A percentile compares a stretch with the other conserved stretches of the same genome.
These are phyloP conservation scores for Spizellomyces sp. DNA, from an alignment of 192 early-diverging fungal genomes.

Conservation along the genomic window DNA sequence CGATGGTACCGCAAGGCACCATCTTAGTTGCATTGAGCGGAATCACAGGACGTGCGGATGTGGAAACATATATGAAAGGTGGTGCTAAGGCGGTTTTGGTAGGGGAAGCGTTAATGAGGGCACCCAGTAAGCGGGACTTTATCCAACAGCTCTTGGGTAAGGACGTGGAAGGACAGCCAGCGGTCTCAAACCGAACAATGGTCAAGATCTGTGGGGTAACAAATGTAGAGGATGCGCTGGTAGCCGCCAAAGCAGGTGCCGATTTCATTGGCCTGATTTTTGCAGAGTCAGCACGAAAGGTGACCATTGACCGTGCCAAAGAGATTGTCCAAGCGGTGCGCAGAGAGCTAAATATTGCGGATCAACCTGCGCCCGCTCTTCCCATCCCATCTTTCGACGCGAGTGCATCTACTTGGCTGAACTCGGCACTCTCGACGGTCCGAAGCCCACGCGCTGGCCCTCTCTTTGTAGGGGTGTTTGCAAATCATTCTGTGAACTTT, in stretches of 20 bases:
- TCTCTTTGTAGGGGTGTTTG: slow-evolving; percentile 91
- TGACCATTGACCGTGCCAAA: slow-evolving; percentile 64
- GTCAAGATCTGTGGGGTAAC: slow-evolving; percentile 96
- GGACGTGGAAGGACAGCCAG: slow-evolving; percentile 18
- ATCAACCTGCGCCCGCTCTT: neutral
- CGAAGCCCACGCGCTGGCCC: slow-evolving; percentile 50
- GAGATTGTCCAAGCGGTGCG: slow-evolving; percentile 74
- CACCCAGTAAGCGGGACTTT: slow-evolving; percentile 73
- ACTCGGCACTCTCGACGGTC: neutral
- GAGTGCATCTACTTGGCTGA: slow-evolving; percentile 1
- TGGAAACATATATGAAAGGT: slow-evolving; percentile 73
- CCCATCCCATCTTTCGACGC: slow-evolving; percentile 4
- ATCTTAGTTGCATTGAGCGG: slow-evolving; percentile 90
- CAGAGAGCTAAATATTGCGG: neutral
- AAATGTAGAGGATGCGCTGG: slow-evolving; percentile 77
- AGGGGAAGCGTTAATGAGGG: slow-evolving; percentile 93
- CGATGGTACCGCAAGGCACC: slow-evolving; percentile 71
- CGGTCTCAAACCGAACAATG: neutral
- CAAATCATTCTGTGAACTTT: slow-evolving; percentile 76
- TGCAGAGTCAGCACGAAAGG: slow-evolving; percentile 77
- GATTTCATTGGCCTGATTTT: slow-evolving; percentile 96
- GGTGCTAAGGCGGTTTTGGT: slow-evolving; percentile 86
- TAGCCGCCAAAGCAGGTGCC: slow-evolving; percentile 75
- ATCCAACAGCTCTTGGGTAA: slow-evolving; percentile 68
- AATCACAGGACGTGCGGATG: slow-evolving; percentile 80